Conservation (phyloP, 805 yeast species). For the Lipomyces anomalus region DNA sequence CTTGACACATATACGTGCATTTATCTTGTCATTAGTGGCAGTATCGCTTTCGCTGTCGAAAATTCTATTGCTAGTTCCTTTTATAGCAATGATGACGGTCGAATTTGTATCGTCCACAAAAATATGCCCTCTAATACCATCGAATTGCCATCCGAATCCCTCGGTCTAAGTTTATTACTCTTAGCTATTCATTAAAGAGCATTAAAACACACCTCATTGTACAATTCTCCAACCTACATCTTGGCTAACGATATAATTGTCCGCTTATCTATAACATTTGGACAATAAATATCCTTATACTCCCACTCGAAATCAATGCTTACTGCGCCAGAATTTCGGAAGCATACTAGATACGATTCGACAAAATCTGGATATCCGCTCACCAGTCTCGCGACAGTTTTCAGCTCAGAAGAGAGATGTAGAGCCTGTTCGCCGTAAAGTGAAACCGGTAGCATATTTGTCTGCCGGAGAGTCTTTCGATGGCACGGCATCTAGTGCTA, state of each 20-base stretch:
- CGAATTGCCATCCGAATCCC: slow-evolving; percentile 80
- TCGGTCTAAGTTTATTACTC: slow-evolving; percentile 44
- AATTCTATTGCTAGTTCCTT: slow-evolving; percentile 87
- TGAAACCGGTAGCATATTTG: no score
- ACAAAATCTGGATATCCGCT: no score
- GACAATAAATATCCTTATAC: no score
- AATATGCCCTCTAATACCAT: slow-evolving; percentile 86
- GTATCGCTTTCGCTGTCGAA: slow-evolving; percentile 56
- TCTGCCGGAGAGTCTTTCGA: no score
- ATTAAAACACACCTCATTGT: slow-evolving; percentile 21
- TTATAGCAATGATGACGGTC: slow-evolving; percentile 69
- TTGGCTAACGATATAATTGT: slow-evolving; percentile 72
- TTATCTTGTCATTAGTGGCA: slow-evolving; percentile 68
- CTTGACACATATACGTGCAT: slow-evolving; percentile 31
- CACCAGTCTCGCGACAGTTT: no score
- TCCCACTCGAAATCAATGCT: no score
- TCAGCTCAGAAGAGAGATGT: no score
- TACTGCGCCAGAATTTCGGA: no score
- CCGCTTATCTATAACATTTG: slow-evolving; percentile 67
- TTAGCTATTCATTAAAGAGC: no score
- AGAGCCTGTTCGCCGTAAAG: no score
- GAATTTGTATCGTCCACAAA: slow-evolving; percentile 56
- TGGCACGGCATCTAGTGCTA: no score
- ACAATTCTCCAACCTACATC: slow-evolving; percentile 51
- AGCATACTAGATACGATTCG: no score